A percentile compares a stretch with the other conserved stretches of the same genome.
Conservation (phyloP, 306 rosid genomes). For the Cyclanthera cordifolia region DNA sequence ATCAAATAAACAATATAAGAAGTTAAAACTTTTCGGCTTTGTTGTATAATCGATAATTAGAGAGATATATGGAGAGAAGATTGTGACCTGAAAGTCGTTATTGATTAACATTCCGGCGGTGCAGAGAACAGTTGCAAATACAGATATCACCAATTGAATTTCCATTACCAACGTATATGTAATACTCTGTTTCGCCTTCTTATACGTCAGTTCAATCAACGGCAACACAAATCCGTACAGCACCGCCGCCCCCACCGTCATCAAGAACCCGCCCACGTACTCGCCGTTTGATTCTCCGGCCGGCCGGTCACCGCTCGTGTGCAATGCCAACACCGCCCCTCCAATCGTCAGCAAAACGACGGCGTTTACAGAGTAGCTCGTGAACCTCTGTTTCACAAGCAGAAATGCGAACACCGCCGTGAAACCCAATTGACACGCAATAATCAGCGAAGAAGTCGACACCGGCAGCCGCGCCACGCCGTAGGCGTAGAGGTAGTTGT, state of each 20-base stretch:
- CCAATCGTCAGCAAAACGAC: conserved; percentile 50
- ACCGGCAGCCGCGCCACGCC: too few relatives aligned
- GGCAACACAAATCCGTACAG: conserved; percentile 63
- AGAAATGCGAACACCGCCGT: conserved; percentile 26
- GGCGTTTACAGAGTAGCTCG: conserved; percentile 43
- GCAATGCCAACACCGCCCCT: conserved; percentile 52
- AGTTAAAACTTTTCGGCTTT: too few relatives aligned
- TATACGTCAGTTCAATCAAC: conserved; percentile 50
- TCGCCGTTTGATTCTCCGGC: conserved; percentile 42
- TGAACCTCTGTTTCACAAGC: conserved; percentile 50
- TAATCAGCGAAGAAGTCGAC: too few relatives aligned
- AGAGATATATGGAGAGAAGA: too few relatives aligned
- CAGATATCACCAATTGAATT: conserved; percentile 22
- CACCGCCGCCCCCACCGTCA: conserved; percentile 32
- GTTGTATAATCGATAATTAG: too few relatives aligned
- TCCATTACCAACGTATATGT: conserved; percentile 69
- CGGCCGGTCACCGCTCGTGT: conserved; percentile 24
- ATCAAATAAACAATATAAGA: too few relatives aligned
- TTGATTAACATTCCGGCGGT: conserved; percentile 3
- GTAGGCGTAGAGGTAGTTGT: too few relatives aligned
- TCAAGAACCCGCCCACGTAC: conserved; percentile 45
- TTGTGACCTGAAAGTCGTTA: conserved; percentile 26
- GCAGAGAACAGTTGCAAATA: too few relatives aligned
- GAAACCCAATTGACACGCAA: too few relatives aligned
- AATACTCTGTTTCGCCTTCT: conserved; percentile 37